Evolutionary conservation across 2,329 filamentous ascomycete species (phyloP).

Genomic region (Colletotrichum siamense): DNA sequence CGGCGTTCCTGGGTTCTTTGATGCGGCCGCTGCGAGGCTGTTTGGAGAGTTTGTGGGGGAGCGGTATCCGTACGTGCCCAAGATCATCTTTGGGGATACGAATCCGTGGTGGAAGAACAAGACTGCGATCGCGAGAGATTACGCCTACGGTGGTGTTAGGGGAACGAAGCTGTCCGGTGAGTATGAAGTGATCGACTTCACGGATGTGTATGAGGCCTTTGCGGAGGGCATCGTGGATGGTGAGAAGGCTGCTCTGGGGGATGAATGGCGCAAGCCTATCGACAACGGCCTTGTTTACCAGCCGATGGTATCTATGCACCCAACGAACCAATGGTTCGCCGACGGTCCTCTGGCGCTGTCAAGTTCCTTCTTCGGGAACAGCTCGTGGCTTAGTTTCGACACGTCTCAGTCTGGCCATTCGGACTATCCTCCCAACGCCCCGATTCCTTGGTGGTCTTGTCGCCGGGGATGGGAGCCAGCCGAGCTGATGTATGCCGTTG

Average conservation of each 20-base stretch:
- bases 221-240: neutral
- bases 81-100: neutral
- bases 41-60: neutral
- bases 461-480: neutral
- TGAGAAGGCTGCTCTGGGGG: neutral
- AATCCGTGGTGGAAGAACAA: neutral
- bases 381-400: neutral
- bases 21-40: neutral
- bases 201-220: neutral
- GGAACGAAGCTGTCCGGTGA: neutral
- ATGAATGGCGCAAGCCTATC: neutral
- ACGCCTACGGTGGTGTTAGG: neutral
- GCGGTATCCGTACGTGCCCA: neutral
- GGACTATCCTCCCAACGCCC: neutral
- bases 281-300: neutral
- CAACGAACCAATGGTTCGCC: neutral
- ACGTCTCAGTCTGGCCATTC: neutral
- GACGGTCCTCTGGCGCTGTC: neutral
- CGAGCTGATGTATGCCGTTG: neutral
- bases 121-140: fast-evolving
- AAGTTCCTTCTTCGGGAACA: neutral
- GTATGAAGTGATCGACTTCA: neutral
- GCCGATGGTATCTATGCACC: neutral
- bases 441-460: neutral
- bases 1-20: neutral